Evolutionary conservation across 2,329 filamentous ascomycete species (phyloP).

Genomic region (Aspergillus transmontanensis): DNA sequence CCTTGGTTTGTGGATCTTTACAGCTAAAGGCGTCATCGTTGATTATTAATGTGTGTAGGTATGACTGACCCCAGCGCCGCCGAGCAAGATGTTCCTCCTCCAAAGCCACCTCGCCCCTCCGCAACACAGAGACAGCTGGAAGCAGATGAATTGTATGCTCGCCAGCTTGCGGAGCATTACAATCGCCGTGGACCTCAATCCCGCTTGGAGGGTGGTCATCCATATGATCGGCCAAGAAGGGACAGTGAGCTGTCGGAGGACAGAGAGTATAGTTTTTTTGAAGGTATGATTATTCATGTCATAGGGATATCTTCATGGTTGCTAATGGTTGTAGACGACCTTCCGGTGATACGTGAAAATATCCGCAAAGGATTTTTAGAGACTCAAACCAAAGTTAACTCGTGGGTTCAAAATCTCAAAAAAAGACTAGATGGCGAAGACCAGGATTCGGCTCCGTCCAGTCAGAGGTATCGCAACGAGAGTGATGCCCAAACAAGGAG

Average conservation of each 20-base stretch:
- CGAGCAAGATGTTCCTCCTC: constrained; percentile 64
- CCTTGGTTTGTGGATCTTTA: constrained; percentile 61
- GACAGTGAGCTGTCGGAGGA: constrained; percentile 64
- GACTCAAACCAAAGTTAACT: constrained; percentile 89
- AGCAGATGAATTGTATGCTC: constrained; percentile 86
- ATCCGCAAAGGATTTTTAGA: constrained; percentile 92
- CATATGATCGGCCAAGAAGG: constrained; percentile 51
- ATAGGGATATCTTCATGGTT: background rate
- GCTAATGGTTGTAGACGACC: constrained; percentile 65
- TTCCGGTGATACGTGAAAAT: constrained; percentile 90
- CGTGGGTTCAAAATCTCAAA: constrained; percentile 87
- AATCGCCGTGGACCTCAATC: constrained; percentile 49
- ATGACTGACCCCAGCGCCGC: constrained; percentile 81
- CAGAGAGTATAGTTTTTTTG: constrained; percentile 85
- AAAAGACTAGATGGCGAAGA: constrained; percentile 93
- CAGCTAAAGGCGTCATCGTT: background rate
- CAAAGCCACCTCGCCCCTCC: constrained; percentile 76
- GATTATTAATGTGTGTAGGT: constrained; percentile 47
- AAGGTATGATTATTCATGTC: constrained; percentile 52
- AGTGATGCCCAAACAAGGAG: constrained; percentile 56
- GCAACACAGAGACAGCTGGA: constrained; percentile 78
- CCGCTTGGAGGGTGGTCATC: constrained; percentile 32
- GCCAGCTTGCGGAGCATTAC: constrained; percentile 91
- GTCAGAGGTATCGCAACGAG: constrained; percentile 35
- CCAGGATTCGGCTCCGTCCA: constrained; percentile 58